phyloP scores from a whole-genome alignment of 2,329 filamentous ascomycete genomes.

The Penicillium palitans region DNA sequence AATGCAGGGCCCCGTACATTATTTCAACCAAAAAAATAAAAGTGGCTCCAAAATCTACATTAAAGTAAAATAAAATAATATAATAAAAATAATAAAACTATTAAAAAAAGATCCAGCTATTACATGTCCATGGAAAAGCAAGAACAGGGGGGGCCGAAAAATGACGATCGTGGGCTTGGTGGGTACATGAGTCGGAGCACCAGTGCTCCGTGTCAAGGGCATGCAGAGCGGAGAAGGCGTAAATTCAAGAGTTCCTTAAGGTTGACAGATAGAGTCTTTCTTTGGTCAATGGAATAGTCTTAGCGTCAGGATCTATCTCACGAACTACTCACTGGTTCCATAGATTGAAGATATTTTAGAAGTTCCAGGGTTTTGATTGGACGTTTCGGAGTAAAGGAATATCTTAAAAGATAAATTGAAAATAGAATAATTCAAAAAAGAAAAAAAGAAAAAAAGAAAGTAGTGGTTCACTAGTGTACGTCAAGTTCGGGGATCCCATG shows the following conservation, averaged over 20 bases:
- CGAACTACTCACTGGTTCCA: conserved; percentile 8
- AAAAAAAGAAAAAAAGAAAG: background rate
- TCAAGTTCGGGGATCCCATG: conserved; percentile 4
- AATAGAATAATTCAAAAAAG: too few species aligned
- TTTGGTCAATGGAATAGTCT: background rate
- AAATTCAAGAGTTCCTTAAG: conserved; percentile 16
- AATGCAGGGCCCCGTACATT: conserved; percentile 29
- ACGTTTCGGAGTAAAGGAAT: background rate
- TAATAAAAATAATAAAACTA: conserved; percentile 15
- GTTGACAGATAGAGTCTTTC: conserved; percentile 18
- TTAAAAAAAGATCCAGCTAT: conserved; percentile 18
- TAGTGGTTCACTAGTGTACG: conserved; percentile 7
- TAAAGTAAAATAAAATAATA: background rate
- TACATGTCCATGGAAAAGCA: conserved; percentile 31
- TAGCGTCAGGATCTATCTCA: conserved; percentile 13
- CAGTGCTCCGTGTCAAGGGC: conserved; percentile 20
- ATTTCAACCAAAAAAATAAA: conserved; percentile 14
- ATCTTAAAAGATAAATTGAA: background rate
- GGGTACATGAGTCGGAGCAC: conserved; percentile 19
- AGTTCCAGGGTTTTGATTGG: background rate
- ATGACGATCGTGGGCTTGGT: conserved; percentile 30
- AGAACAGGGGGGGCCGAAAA: conserved; percentile 33
- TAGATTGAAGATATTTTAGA: background rate
- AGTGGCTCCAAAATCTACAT: conserved; percentile 1
- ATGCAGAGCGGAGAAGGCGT: conserved; percentile 24